Base-by-base conservation (phyloP, 192 early-diverging fungal genomes). In the Paraglomus occultum region DNA sequence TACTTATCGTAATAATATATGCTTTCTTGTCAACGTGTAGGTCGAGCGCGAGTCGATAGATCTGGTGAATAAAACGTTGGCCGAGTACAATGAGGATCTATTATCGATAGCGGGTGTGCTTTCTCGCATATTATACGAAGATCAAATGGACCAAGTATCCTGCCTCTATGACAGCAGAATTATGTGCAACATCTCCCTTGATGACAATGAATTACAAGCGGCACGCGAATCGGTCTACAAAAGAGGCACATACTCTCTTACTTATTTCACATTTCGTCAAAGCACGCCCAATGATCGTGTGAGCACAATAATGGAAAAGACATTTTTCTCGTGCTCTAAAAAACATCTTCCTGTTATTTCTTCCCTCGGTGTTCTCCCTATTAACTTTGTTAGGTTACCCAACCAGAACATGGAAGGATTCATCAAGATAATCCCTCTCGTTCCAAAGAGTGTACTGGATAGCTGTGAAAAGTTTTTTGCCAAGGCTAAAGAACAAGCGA, bases 41-140 rank as follows among this genome's bases (percentile, higher is more conserved):
- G 50, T 96, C 3, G 93, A 96, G 64, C 86, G 94, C 52, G 94
- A 96, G 73, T 84, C 80, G 9, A 85, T 96, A 31, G 94, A 96
- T 60, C 94, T 96, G 83, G 92, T 92, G 6, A 92, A 95, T 76
- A 86, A 85, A 14, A 82, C 82, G 14, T 79, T 96, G 1, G 83
- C 84, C 51, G 71, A 83, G 22, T 96, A 91, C 88, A 96, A 96
- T 69, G 81, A 87, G 62, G 93, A 95, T 57, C 64, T 96, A 7
- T 72, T 95, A n/a, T 68, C 83, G 15, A 82, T 91, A 71, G 85
- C 85, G 20, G 93, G 92, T 12, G 74, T 90, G 38, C 74, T 96
- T 0, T 81, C 83, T 5, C 79, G 94, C 31, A 80, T 93, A 5
- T 65, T 93, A 18, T 93, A 89, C 71, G 91, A 94, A 43, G 88